A percentile compares a stretch with the other conserved stretches of the same genome.
Evolutionary conservation across 1,284 basidiomycete genomes (phyloP).

Genomic region (Termitomyces sp.): DNA sequence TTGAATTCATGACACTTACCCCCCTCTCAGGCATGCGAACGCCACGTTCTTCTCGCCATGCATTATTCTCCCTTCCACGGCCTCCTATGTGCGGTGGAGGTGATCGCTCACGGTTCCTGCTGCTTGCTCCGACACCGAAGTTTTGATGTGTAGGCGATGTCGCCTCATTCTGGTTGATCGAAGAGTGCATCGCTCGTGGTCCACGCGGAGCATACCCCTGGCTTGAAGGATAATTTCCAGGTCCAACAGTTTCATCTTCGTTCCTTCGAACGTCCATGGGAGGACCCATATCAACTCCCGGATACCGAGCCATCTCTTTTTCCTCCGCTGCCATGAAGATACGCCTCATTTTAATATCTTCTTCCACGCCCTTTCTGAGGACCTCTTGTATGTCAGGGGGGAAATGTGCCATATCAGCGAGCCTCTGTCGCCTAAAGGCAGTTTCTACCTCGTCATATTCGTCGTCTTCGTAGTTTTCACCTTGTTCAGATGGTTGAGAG

Average conservation of each 20-base stretch:
- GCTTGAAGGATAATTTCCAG: slow-evolving; percentile 20
- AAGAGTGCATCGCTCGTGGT: slow-evolving; percentile 23
- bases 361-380: background rate
- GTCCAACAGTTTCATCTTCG: slow-evolving; percentile 3
- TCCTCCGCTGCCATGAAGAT: background rate
- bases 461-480: background rate
- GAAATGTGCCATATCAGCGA: background rate
- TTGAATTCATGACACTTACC: slow-evolving; percentile 1
- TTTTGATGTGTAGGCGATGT: slow-evolving; percentile 5
- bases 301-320: background rate
- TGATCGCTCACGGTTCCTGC: slow-evolving; percentile 18
- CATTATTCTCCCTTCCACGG: slow-evolving; percentile 12
- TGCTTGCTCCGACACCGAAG: background rate
- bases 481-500: background rate
- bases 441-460: background rate
- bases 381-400: background rate
- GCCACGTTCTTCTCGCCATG: slow-evolving; percentile 10
- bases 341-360: background rate
- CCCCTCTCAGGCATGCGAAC: slow-evolving; percentile 9
- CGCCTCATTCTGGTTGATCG: background rate
- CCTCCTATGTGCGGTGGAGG: slow-evolving; percentile 21
- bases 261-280: background rate
- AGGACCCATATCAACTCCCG: slow-evolving; percentile 21
- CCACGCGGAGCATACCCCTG: slow-evolving; percentile 20
- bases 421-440: background rate